Evolutionary conservation across 768 basidiomycete species (phyloP), one percentile per base, ranked within the genome.

Genomic region (Nidularia sp.): DNA sequence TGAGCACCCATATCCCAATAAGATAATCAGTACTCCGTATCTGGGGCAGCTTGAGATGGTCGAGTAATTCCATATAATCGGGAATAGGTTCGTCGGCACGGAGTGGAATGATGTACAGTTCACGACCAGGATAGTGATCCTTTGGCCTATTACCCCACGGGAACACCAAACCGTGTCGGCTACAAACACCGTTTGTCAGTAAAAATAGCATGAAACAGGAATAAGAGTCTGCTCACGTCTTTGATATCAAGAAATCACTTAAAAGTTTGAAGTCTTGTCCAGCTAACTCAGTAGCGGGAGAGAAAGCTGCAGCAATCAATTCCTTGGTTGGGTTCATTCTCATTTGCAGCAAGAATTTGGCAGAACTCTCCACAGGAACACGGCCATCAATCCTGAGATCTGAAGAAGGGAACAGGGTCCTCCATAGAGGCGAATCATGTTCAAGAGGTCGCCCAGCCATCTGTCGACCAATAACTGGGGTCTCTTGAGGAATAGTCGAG

Each of bases 31-130:
- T 64, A n/a, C 66, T 77, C 31, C 93, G 78, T 7, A 70, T 62
- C 58, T 79, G 82, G 10, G 90, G 88, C 1, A 96, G 65, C 52
- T 74, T 76, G 45, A 93, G 75, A 29, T 88, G 77, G 57, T 95
- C 93, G 45, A 93, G 67, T 1, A 95, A 73, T 59, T 93, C 90
- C 57, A 95, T 77, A 60, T 84, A 95, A 53, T 95, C 93, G 0
- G 93, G 93, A 1, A 94, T 69, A 0, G 84, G 75, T 47, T 86
- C 78, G 31, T 69, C 75, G 22, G 86, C 75, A 18, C 77, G 71
- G 12, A 96, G 68, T 1, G 93, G 93, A 13, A 95, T 78, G 57
- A 95, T 80, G 60, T 96, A 96, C 34, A 95, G 69, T 63, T 96
- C 93, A 51, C 88, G 86, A 34, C 92, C 93, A 39, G 88, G 87